Conservation (phyloP, 768 basidiomycete species). For the Mycena albidolilacea region DNA sequence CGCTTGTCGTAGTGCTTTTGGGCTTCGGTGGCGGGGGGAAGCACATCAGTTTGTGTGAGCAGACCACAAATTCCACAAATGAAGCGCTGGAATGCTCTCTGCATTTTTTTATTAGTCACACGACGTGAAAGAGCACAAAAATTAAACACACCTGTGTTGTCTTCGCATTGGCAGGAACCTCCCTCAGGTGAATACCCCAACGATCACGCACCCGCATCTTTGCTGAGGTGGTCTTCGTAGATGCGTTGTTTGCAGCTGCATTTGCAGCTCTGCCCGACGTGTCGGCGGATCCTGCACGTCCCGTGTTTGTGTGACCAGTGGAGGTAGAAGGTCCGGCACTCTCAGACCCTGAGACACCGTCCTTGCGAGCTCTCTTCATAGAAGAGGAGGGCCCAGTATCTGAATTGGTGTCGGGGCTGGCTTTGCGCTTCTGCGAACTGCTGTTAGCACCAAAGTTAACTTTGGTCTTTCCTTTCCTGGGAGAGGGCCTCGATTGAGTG, state of each 20-base stretch:
- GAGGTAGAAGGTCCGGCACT: not conserved
- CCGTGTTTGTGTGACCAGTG: not conserved
- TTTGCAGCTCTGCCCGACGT: too few species aligned
- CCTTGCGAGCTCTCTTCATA: not conserved
- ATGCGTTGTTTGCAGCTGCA: not conserved
- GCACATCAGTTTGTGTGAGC: constrained; percentile 5
- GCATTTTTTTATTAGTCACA: constrained; percentile 6
- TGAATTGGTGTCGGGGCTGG: too few species aligned
- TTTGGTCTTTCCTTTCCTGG: constrained; percentile 4
- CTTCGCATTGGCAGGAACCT: constrained; percentile 1
- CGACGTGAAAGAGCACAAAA: not conserved
- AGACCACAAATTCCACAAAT: constrained; percentile 14
- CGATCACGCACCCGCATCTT: constrained; percentile 7
- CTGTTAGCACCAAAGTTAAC: constrained; percentile 14
- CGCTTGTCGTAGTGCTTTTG: constrained; percentile 25
- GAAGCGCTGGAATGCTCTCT: constrained; percentile 19
- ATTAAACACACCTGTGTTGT: constrained; percentile 6
- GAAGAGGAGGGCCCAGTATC: not conserved
- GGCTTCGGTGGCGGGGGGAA: constrained; percentile 7
- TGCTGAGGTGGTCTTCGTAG: not conserved
- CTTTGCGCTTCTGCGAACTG: not conserved
- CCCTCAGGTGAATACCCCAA: constrained; percentile 7
- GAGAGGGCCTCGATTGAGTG: not conserved
- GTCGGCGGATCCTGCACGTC: too few species aligned
- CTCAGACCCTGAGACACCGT: not conserved